A percentile compares a stretch with the other conserved stretches of the same genome.
phyloP scores from a whole-genome alignment of 1,284 basidiomycete species.

The Trichosporon coremiiforme region DNA sequence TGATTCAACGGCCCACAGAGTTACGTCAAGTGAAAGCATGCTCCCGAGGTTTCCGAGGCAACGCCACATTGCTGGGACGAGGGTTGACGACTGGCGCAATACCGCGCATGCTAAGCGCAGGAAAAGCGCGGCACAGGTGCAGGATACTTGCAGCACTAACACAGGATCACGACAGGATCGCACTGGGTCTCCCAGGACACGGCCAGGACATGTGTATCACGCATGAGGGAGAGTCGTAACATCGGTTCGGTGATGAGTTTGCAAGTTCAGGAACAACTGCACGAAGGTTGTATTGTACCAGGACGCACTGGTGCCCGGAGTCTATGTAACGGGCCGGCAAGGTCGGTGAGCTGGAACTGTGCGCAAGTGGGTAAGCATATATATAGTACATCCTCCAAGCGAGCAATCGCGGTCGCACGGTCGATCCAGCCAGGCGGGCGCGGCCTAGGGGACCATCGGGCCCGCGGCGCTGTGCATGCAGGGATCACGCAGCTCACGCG shows the following conservation, averaged over 20 bases:
- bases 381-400: neutral
- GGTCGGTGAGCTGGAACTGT: neutral
- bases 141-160: neutral
- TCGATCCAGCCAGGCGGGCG: neutral
- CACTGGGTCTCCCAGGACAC: neutral
- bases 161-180: neutral
- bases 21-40: neutral
- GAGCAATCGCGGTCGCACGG: neutral
- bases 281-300: neutral
- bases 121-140: neutral
- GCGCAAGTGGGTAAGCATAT: neutral
- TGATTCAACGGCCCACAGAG: neutral
- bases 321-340: neutral
- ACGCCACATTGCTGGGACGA: neutral
- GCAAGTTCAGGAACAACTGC: neutral
- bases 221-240: neutral
- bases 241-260: conserved; percentile 2
- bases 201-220: neutral
- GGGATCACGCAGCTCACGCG: neutral
- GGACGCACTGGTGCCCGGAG: neutral
- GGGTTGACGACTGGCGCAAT: neutral
- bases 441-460: neutral
- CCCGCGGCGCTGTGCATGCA: neutral
- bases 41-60: neutral
- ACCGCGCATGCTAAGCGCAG: neutral